These are phyloP conservation scores for Bryoerythrophyllum caledonicum DNA, from an alignment of 225 moss, liverwort and hornwort genomes.

Conservation along the genomic window DNA sequence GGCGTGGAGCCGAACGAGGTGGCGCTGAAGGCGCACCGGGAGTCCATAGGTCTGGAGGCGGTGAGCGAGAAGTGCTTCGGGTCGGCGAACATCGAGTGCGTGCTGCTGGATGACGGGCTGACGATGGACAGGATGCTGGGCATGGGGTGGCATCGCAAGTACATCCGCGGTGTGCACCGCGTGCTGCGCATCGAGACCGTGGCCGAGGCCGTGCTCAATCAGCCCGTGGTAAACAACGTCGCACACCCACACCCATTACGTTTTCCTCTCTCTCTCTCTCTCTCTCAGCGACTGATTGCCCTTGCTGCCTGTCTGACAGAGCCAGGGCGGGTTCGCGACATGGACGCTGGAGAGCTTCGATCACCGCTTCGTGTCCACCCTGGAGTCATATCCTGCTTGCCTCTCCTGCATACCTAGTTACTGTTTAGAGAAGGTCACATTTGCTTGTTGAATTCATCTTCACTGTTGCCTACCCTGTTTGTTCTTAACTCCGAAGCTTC, in stretches of 20 bases:
- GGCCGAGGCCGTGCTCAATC: conserved; percentile 72
- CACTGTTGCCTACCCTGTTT: not conserved
- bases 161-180: conserved; percentile 58
- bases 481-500: conserved; percentile 46
- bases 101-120: conserved; percentile 76
- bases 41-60: conserved; percentile 37
- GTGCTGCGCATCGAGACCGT: conserved; percentile 73
- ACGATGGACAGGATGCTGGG: conserved; percentile 56
- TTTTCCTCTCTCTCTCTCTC: no score
- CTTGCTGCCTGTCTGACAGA: conserved; percentile 28
- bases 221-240: conserved; percentile 38
- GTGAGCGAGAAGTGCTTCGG: conserved; percentile 60
- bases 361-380: conserved; percentile 52
- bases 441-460: not conserved
- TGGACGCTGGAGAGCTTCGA: conserved; percentile 72
- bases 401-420: not conserved
- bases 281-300: no score
- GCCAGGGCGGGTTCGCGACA: conserved; percentile 44
- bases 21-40: conserved; percentile 53
- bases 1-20: conserved; percentile 32
- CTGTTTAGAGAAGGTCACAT: not conserved
- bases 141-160: conserved; percentile 57
- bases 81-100: conserved; percentile 64
- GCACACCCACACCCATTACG: no score
- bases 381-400: conserved; percentile 74